These are phyloP conservation scores for Allium sativum DNA, from an alignment of 106 monocot species.

Conservation along the genomic window DNA sequence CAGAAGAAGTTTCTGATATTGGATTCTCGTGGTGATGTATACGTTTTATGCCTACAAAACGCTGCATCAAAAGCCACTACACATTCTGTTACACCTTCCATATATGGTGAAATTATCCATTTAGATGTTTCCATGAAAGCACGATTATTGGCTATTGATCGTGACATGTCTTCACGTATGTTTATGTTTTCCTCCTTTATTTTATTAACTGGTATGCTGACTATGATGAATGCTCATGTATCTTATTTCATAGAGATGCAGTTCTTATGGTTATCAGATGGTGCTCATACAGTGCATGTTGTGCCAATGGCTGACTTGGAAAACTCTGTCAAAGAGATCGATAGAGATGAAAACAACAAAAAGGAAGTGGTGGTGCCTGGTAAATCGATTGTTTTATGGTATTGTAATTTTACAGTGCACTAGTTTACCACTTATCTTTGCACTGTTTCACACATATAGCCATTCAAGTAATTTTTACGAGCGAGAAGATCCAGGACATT, in stretches of 20 bases:
- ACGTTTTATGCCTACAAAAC: slow-evolving; percentile 37
- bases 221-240: slow-evolving; percentile 4
- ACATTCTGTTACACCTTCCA: slow-evolving; percentile 8
- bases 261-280: slow-evolving; percentile 56
- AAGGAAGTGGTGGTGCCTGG: slow-evolving; percentile 10
- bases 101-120: slow-evolving; percentile 13
- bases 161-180: slow-evolving; percentile 52
- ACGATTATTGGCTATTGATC: slow-evolving; percentile 54
- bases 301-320: slow-evolving; percentile 23
- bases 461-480: slow-evolving; percentile 54
- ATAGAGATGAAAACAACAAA: slow-evolving; percentile 21
- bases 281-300: slow-evolving; percentile 39
- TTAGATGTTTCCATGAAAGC: slow-evolving; percentile 59
- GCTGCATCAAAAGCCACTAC: slow-evolving; percentile 15
- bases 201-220: not conserved
- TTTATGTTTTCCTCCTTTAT: slow-evolving; percentile 6
- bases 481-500: slow-evolving; percentile 66
- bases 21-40: slow-evolving; percentile 72
- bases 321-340: slow-evolving; percentile 13
- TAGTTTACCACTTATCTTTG: slow-evolving; percentile 5
- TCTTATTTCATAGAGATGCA: slow-evolving; percentile 32
- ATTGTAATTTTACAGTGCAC: no score
- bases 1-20: slow-evolving; percentile 66
- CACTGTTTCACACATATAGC: slow-evolving; percentile 24
- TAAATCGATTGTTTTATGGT: no score